phyloP scores from a whole-genome alignment of 2,329 filamentous ascomycete species.

The Aspergillus aculeatinus region DNA sequence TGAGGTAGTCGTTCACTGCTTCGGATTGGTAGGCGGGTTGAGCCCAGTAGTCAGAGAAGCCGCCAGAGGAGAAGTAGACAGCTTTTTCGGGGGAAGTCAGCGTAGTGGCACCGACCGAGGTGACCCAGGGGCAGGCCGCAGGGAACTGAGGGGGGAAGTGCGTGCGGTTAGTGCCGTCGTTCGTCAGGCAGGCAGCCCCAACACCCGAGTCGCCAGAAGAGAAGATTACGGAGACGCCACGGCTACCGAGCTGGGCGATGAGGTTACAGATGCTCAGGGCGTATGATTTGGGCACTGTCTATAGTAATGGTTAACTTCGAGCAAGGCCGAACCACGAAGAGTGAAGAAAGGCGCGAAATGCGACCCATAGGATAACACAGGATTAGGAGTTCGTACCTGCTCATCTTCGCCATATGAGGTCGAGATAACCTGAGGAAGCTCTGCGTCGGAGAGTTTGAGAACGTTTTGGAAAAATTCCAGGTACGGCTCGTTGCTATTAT shows the following conservation, averaged over 20 bases:
- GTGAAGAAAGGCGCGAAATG: background rate
- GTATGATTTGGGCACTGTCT: conserved; percentile 38
- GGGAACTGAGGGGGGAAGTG: conserved; percentile 47
- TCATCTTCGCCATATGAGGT: conserved; percentile 45
- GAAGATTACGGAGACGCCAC: conserved; percentile 51
- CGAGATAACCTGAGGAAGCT: conserved; percentile 40
- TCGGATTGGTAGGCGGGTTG: conserved; percentile 34
- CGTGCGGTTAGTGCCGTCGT: conserved; percentile 36
- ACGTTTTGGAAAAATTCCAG: conserved; percentile 37
- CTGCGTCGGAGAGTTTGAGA: conserved; percentile 28
- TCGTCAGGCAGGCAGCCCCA: conserved; percentile 34
- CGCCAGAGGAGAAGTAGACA: conserved; percentile 43
- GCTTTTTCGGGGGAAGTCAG: conserved; percentile 39
- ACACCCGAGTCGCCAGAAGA: conserved; percentile 53
- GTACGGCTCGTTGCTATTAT: conserved; percentile 51
- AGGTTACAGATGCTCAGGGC: conserved; percentile 44
- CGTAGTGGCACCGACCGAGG: conserved; percentile 45
- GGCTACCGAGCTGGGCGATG: conserved; percentile 51
- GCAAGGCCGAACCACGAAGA: background rate
- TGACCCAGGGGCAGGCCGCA: conserved; percentile 40
- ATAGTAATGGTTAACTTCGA: background rate
- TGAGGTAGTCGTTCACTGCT: conserved; percentile 38
- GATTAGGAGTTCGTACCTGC: conserved; percentile 26
- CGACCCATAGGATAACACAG: background rate
- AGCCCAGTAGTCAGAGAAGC: conserved; percentile 42